These are phyloP conservation scores for Dendrobium chrysotoxum DNA, from an alignment of 106 monocot species.

Conservation along the genomic window DNA sequence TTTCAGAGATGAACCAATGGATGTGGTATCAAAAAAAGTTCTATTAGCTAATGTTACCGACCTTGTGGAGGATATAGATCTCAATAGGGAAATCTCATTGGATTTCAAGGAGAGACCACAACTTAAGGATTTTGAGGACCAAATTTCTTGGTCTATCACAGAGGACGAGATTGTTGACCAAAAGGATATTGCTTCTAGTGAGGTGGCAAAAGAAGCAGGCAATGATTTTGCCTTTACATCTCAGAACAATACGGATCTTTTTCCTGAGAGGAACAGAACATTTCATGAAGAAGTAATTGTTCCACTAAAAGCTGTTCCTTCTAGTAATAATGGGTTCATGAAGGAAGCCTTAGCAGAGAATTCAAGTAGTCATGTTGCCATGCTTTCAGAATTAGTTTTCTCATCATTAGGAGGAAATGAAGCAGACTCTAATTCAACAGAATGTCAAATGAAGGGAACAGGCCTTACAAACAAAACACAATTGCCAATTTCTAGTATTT, in stretches of 20 bases:
- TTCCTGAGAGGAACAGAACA: not conserved
- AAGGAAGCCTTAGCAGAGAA: not conserved
- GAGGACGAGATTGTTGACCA: constrained; percentile 5
- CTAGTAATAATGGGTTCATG: not conserved
- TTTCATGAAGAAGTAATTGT: not conserved
- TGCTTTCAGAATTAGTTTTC: not conserved
- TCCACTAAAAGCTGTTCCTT: not conserved
- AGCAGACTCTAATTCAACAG: not conserved
- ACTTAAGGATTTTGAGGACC: constrained; percentile 19
- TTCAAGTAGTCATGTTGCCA: constrained; percentile 2
- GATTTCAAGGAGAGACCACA: constrained; percentile 5
- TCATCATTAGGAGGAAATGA: not conserved
- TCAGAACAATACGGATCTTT: not conserved
- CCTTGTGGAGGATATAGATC: constrained; percentile 24
- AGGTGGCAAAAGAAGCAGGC: not conserved
- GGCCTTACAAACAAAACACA: not conserved
- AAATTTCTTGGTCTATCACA: constrained; percentile 11
- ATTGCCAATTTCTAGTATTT: not conserved
- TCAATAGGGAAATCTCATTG: constrained; percentile 20
- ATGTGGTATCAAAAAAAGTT: not conserved
- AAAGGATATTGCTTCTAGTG: not conserved
- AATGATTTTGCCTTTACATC: constrained; percentile 2
- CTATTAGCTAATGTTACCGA: constrained; percentile 8
- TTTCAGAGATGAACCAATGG: not conserved
- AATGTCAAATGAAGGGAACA: not conserved